Base-by-base conservation (phyloP, 1,139 yeast species). In the Suhomyces anneliseae region DNA sequence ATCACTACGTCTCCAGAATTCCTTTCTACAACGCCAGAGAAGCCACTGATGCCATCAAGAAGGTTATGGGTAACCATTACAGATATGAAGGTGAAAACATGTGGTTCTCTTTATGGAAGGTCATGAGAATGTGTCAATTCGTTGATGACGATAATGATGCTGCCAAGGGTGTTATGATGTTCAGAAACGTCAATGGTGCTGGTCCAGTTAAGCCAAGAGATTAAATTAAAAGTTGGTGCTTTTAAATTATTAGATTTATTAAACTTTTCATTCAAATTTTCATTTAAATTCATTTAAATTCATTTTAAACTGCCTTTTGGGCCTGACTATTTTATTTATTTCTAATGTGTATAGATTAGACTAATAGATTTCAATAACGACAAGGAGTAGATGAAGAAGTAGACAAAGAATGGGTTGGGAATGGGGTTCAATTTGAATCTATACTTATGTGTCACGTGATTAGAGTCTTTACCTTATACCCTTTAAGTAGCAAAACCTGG, bases 11-110 rank as follows among this genome's bases (percentile, higher is more conserved):
- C 48, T 79, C 84, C 8, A 70, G 86, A 66, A 81, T 81, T 54
- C 86, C 86, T 42, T 81, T 81, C 62, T 81, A 81, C 66, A 79
- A 81, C 53, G 85, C 81, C 39, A 74, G 85, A 66, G 82, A 78
- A 59, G 86, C 83, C 38, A 71, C 81, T 48, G 82, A 68, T 40
- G 83, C 80, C 43, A 79, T 81, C 56, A 75, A 79, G 62, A 71
- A 78, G 61, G 84, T 79, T 41, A 79, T 81, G 85, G 85, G 85
- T 51, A 65, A 70, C 44, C 83, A 80, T 62, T 81, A 81, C 64
- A 74, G 70, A 54, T 64, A 77, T 56, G 59, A 72, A 29, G 81
- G 74, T 52, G 83, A 81, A 63, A 78, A 69, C 63, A 81, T 81
- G 85, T 81, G 82, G 81, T 59, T 60, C 38, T 64, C 82, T 31